Base-by-base conservation (phyloP, 2,329 filamentous ascomycete genomes). In the Bertia moriformis region DNA sequence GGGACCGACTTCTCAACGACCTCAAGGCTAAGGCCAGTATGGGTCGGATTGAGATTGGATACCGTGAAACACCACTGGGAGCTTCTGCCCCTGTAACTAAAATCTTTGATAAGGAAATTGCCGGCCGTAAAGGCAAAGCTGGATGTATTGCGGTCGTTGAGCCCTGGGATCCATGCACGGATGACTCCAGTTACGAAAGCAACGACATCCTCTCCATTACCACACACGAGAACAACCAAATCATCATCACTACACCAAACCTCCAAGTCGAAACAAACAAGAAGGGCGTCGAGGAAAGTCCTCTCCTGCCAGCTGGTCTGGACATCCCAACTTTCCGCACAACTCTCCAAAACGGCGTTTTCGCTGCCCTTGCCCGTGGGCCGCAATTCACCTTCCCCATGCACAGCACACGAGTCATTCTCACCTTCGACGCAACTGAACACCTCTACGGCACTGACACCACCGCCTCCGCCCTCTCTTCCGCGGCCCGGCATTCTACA, bases 11-110 rank as follows among this genome's bases (percentile, higher is more conserved):
- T 0, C 67, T 83, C 37, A 73, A 76, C 38, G 79, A 84, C 46
- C 69, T 83, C 50, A 84, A 83, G 53, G 78, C 78, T 35, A 83
- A 82, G 56, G 79, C 78, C 2, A 66, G 72, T 14, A 83, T 83
- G 59, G 79, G 80, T 4, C 71, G 67, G 42, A 83, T 84, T 43
- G 76, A 83, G 49, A 84, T 85, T 42, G 77, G 78, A 38, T 85
- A 83, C 51, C 65, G 80, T 14, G 80, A 85, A 57, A 69, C 69
- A 10, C 60, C 78, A 5, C 64, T 70, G 0, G 59, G 60, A 3
- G 37, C 58, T 2, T 74, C 71, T 2, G 47, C 53, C 2, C 49
- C 62, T 0, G 57, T 67, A 29, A 69, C 62, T 4, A 66, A 67
- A 40, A 54, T 67, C 13, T 76, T 80, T 43, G 75, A 83, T 42